Evolutionary conservation across 2,329 filamentous ascomycete species (phyloP).

Genomic region (Boeremia lycopersici): DNA sequence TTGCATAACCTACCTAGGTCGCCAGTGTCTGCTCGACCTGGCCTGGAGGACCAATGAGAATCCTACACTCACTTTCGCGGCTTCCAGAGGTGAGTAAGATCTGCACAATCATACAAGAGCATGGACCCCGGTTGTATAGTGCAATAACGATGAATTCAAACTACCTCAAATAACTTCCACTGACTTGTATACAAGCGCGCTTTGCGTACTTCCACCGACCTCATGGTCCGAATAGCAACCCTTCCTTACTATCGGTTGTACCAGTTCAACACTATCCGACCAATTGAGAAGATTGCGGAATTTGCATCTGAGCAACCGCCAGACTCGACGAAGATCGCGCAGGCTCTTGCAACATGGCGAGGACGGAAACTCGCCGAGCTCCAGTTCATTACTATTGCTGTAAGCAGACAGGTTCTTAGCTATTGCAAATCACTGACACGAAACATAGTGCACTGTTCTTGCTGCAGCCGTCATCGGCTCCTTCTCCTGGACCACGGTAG

Average conservation of each 20-base stretch:
- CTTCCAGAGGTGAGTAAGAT: no score
- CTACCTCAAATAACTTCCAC: no score
- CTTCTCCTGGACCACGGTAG: slow-evolving; percentile 20
- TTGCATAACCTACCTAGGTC: no score
- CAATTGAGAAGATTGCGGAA: slow-evolving; percentile 11
- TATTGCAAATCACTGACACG: no score
- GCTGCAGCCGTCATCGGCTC: slow-evolving; percentile 21
- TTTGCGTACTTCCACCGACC: background rate
- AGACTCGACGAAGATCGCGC: background rate
- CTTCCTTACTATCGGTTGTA: slow-evolving; percentile 23
- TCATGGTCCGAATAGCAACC: slow-evolving; percentile 16
- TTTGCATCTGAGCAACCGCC: slow-evolving; percentile 2
- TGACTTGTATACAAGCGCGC: background rate
- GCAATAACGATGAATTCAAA: no score
- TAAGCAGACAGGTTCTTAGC: background rate
- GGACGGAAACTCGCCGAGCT: slow-evolving; percentile 17
- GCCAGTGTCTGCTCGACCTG: no score
- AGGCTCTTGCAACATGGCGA: slow-evolving; percentile 14
- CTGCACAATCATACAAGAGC: no score
- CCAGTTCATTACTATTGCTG: slow-evolving; percentile 21
- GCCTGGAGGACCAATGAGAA: no score
- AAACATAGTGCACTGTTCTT: slow-evolving; percentile 17
- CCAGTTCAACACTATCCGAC: slow-evolving; percentile 18
- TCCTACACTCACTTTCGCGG: no score
- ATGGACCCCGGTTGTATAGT: no score